Conservation (phyloP, 352 stramenopile species). For the Stramenopiles sp. region DNA sequence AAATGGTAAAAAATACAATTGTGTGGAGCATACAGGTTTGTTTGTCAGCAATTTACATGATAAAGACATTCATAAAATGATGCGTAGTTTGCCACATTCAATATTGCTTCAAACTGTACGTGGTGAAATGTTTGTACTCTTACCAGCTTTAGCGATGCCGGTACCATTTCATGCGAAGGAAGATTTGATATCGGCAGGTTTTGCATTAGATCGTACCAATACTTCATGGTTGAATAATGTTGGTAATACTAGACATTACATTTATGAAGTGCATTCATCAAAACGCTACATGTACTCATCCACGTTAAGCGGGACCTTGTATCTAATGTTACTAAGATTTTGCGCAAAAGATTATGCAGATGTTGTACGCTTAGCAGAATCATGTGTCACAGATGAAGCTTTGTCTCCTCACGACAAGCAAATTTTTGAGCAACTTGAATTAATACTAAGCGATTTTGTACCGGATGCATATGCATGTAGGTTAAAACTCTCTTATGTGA, state of each 20-base stretch:
- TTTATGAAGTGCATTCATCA: no score
- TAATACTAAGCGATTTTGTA: constrained; percentile 76
- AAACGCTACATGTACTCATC: no score
- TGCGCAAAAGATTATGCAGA: constrained; percentile 76
- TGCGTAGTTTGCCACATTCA: constrained; percentile 17
- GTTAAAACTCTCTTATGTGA: constrained; percentile 32
- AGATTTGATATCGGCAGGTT: no score
- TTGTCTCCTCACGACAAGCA: constrained; percentile 87
- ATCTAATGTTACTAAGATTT: constrained; percentile 82
- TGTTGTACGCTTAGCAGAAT: constrained; percentile 83
- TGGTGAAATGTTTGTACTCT: constrained; percentile 17
- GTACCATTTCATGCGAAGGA: no score
- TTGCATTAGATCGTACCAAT: no score
- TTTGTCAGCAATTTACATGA: constrained; percentile 20
- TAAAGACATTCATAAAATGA: not conserved
- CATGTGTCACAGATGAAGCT: constrained; percentile 81
- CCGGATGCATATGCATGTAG: constrained; percentile 86
- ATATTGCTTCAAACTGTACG: constrained; percentile 20
- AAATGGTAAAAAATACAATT: constrained; percentile 25
- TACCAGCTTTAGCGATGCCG: constrained; percentile 17
- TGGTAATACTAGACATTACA: no score
- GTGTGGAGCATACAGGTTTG: constrained; percentile 28
- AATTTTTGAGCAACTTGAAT: constrained; percentile 85
- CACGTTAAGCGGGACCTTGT: no score
- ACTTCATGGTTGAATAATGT: constrained; percentile 52